Percentiles rank a stretch among this genome's conserved stretches.
Conservation (phyloP, 1,139 yeast genomes). For the Magnusiomyces fungicola region DNA sequence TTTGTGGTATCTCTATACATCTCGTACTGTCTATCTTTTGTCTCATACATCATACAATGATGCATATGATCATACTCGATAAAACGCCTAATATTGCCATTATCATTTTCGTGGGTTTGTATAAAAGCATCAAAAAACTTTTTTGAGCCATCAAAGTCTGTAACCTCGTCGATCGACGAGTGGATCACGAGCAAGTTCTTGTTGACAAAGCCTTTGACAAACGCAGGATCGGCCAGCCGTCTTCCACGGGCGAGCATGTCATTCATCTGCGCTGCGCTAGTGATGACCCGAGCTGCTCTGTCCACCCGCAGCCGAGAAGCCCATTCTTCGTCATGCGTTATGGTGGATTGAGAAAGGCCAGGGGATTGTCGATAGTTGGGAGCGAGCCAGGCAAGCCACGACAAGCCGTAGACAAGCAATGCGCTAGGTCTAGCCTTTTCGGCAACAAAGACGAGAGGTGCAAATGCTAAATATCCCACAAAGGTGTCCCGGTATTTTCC, state of each 20-base stretch:
- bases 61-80: background rate
- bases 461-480: conserved; percentile 50
- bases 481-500: conserved; percentile 54
- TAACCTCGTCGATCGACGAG: conserved; percentile 47
- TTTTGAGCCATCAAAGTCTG: conserved; percentile 47
- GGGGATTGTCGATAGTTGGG: background rate
- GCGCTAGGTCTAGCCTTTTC: conserved; percentile 48
- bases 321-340: conserved; percentile 2
- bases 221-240: conserved; percentile 39
- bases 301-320: conserved; percentile 5
- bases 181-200: conserved; percentile 47
- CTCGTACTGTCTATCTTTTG: background rate
- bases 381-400: background rate
- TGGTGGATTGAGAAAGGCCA: background rate
- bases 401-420: conserved; percentile 35
- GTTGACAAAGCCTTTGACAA: conserved; percentile 39
- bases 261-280: conserved; percentile 44
- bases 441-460: conserved; percentile 50
- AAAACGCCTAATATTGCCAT: background rate
- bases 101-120: background rate
- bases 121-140: conserved; percentile 38
- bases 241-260: conserved; percentile 65
- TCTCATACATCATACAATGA: conserved; percentile 4
- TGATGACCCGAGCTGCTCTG: conserved; percentile 34
- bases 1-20: background rate